Conservation (phyloP, 495 filamentous ascomycete genomes). For the Wilcoxina mikolae region DNA sequence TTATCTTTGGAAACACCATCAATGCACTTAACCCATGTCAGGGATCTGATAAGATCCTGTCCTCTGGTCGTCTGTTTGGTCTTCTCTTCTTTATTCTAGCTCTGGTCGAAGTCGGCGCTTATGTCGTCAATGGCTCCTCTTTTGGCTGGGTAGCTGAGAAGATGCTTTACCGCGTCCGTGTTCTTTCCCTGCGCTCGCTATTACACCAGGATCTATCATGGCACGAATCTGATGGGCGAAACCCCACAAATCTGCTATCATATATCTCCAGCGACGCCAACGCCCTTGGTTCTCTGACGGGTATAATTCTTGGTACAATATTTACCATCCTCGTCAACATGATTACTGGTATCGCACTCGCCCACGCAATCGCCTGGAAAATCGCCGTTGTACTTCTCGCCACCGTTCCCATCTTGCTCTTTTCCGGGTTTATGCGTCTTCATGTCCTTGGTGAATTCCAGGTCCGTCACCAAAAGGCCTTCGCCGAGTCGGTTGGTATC, state of each 20-base stretch:
- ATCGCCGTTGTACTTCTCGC: conserved; percentile 43
- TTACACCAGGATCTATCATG: conserved; percentile 38
- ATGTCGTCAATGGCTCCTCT: conserved; percentile 33
- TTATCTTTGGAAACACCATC: conserved; percentile 41
- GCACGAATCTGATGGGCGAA: conserved; percentile 35
- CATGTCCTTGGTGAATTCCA: conserved; percentile 41
- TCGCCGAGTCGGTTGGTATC: conserved; percentile 39
- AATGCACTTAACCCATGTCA: conserved; percentile 27
- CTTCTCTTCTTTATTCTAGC: conserved; percentile 42
- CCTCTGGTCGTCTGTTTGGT: conserved; percentile 34
- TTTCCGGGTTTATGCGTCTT: conserved; percentile 43
- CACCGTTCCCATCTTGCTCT: conserved; percentile 40
- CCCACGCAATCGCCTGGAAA: conserved; percentile 49
- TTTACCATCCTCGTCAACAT: conserved; percentile 33
- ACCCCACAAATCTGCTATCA: conserved; percentile 37
- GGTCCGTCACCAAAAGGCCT: conserved; percentile 45
- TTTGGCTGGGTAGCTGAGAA: conserved; percentile 39
- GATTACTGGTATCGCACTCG: conserved; percentile 36
- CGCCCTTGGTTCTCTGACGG: conserved; percentile 33
- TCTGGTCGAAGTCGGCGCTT: conserved; percentile 35
- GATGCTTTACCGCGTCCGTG: conserved; percentile 32
- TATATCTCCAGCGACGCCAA: conserved; percentile 41
- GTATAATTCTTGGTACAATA: conserved; percentile 35
- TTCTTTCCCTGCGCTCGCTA: conserved; percentile 36
- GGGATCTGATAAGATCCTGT: conserved; percentile 15